These are phyloP conservation scores for Colletotrichum sp. DNA, from an alignment of 2,329 filamentous ascomycete genomes.

Conservation along the genomic window DNA sequence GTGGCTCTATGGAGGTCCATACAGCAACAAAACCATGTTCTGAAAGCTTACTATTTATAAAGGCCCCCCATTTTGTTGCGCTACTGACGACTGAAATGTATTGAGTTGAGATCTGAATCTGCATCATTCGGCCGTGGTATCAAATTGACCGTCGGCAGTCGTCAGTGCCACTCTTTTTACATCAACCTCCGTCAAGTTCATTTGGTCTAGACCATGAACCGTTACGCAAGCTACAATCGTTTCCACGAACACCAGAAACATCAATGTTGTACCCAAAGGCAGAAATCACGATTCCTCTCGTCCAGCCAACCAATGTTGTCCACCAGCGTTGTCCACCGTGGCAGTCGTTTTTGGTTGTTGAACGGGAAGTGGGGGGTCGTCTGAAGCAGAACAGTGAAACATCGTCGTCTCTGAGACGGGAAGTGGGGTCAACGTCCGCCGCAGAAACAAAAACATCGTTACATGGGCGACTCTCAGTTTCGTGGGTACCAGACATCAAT, in stretches of 20 bases:
- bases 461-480: neutral
- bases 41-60: neutral
- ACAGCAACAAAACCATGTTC: neutral
- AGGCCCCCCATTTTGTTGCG: neutral
- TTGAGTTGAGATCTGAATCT: neutral
- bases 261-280: neutral
- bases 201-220: neutral
- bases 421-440: neutral
- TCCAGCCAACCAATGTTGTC: neutral
- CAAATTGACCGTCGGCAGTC: neutral
- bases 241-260: neutral
- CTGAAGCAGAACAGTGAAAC: neutral
- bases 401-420: neutral
- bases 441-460: neutral
- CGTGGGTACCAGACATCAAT: neutral
- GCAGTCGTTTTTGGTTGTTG: neutral
- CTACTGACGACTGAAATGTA: neutral
- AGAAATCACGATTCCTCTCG: neutral
- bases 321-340: neutral
- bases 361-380: neutral
- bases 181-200: neutral
- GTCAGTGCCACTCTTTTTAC: neutral
- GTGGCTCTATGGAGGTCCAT: neutral
- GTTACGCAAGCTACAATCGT: neutral
- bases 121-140: neutral